phyloP scores from a whole-genome alignment of 1,139 yeast species.

The Yamadazyma aaseri region DNA sequence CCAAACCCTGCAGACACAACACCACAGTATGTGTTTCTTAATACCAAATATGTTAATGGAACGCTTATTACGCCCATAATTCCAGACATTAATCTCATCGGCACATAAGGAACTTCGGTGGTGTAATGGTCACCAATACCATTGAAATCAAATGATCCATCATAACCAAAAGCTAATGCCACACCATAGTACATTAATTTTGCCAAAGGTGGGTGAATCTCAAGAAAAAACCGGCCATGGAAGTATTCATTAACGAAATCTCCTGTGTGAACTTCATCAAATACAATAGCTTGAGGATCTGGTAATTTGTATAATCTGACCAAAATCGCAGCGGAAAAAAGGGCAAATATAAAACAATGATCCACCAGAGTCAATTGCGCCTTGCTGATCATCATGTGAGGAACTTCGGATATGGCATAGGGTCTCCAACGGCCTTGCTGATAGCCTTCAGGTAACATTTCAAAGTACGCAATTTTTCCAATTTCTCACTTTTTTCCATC shows the following conservation, averaged over 20 bases:
- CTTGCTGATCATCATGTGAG: constrained; percentile 6
- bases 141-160: constrained; percentile 38
- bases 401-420: constrained; percentile 10
- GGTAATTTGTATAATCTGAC: constrained; percentile 57
- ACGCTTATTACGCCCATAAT: constrained; percentile 46
- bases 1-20: constrained; percentile 44
- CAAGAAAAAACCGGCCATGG: constrained; percentile 60
- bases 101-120: constrained; percentile 30
- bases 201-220: constrained; percentile 62
- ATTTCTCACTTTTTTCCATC: not conserved
- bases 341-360: constrained; percentile 20
- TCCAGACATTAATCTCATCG: constrained; percentile 34
- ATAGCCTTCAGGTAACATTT: constrained; percentile 20
- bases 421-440: constrained; percentile 20
- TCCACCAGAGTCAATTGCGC: constrained; percentile 16
- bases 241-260: constrained; percentile 46
- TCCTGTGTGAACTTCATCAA: constrained; percentile 78
- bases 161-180: constrained; percentile 41
- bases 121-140: constrained; percentile 35
- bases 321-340: constrained; percentile 21
- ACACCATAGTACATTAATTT: constrained; percentile 47
- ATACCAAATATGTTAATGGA: constrained; percentile 44
- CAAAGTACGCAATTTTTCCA: constrained; percentile 6
- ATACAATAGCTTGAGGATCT: constrained; percentile 79
- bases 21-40: constrained; percentile 49